phyloP scores from a whole-genome alignment of 2,329 filamentous ascomycete species.

The Aspergillus amoenus region DNA sequence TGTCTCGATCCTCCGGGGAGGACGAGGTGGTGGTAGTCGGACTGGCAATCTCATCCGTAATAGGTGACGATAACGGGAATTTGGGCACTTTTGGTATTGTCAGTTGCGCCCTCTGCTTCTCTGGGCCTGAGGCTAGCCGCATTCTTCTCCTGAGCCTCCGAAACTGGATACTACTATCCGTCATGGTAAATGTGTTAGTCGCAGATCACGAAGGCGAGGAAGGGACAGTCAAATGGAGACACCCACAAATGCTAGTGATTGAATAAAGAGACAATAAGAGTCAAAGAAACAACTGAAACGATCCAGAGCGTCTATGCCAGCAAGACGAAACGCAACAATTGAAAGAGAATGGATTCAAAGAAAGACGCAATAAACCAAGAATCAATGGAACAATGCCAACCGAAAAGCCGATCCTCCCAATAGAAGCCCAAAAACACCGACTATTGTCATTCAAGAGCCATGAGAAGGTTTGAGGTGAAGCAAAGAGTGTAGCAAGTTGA shows the following conservation, averaged over 20 bases:
- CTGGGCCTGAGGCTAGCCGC: conserved; percentile 20
- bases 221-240: neutral
- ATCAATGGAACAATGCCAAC: conserved; percentile 13
- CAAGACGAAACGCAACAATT: neutral
- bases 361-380: conserved; percentile 8
- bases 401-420: neutral
- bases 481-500: neutral
- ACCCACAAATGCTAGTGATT: conserved; percentile 1
- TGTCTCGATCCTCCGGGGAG: conserved; percentile 28
- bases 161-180: conserved; percentile 9
- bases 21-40: conserved; percentile 37
- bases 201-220: neutral
- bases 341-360: conserved; percentile 7
- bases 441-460: conserved; percentile 9
- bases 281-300: conserved; percentile 2
- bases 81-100: conserved; percentile 32
- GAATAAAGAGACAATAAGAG: neutral
- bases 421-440: neutral
- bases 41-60: conserved; percentile 42
- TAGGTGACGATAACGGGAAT: conserved; percentile 46
- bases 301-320: conserved; percentile 6
- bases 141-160: conserved; percentile 23
- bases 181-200: neutral
- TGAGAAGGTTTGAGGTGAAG: neutral
- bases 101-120: conserved; percentile 27